Percentiles rank a stretch among this genome's conserved stretches.
These are phyloP conservation scores for Fusarium scirpi DNA, from an alignment of 2,329 filamentous ascomycete species.

Conservation along the genomic window DNA sequence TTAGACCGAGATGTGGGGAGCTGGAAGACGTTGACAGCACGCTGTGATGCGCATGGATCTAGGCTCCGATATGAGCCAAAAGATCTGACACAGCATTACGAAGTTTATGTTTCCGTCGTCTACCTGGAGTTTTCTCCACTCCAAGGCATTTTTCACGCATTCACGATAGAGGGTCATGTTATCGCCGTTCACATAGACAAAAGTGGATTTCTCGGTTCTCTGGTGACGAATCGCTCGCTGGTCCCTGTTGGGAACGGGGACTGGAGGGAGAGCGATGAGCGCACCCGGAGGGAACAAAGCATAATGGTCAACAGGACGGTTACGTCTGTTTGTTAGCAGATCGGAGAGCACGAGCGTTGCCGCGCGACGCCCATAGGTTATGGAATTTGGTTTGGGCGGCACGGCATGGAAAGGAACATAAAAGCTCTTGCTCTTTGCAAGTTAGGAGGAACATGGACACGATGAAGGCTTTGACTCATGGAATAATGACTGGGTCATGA, in stretches of 20 bases:
- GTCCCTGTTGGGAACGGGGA: constrained; percentile 50
- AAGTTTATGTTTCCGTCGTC: constrained; percentile 55
- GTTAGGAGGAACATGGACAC: constrained; percentile 49
- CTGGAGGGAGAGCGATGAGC: constrained; percentile 51
- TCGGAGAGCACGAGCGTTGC: constrained; percentile 54
- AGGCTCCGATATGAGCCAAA: constrained; percentile 39
- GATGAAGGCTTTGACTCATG: constrained; percentile 47
- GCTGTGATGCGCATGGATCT: constrained; percentile 53
- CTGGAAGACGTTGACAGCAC: constrained; percentile 54
- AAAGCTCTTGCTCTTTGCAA: constrained; percentile 50
- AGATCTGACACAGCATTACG: constrained; percentile 54
- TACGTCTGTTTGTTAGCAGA: constrained; percentile 51
- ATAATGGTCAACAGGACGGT: constrained; percentile 51
- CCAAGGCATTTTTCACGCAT: constrained; percentile 56
- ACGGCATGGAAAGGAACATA: constrained; percentile 49
- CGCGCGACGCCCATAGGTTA: constrained; percentile 54
- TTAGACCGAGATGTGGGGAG: constrained; percentile 58
- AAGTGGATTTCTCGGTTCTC: constrained; percentile 74
- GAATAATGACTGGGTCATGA: constrained; percentile 42
- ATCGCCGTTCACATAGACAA: constrained; percentile 68
- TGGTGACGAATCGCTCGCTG: constrained; percentile 56
- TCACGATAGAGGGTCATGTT: constrained; percentile 60
- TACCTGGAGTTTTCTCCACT: constrained; percentile 49
- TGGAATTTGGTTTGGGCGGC: constrained; percentile 54
- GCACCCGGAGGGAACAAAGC: constrained; percentile 49